Percentiles rank a stretch among this genome's conserved stretches.
phyloP scores from a whole-genome alignment of 163 green algal species.

The Scenedesmus sp. region DNA sequence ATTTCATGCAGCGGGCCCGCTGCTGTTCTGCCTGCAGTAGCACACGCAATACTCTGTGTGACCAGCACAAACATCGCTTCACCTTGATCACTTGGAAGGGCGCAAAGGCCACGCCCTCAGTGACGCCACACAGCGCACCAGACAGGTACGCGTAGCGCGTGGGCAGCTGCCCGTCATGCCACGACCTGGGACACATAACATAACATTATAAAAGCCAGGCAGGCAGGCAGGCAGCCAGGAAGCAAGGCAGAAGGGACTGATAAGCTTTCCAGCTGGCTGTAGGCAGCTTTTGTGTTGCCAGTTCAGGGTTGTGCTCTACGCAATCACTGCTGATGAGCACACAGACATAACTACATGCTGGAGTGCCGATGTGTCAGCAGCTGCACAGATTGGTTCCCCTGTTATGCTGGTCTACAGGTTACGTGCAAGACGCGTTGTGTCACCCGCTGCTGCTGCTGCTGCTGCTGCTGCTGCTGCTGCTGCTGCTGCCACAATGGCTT shows the following conservation, averaged over 20 bases:
- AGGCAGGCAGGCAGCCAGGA: not conserved
- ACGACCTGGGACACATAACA: not conserved
- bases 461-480: not conserved
- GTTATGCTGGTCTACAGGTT: not conserved
- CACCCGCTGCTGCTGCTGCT: not conserved
- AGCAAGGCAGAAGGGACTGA: not conserved
- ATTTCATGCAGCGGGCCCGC: too few relatives aligned
- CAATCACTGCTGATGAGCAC: too few relatives aligned
- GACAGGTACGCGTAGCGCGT: constrained; percentile 54
- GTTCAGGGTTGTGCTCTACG: too few relatives aligned
- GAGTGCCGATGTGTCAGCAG: not conserved
- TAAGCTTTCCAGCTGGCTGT: not conserved
- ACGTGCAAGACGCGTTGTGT: not conserved
- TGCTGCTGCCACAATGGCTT: not conserved
- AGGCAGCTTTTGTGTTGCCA: too few relatives aligned
- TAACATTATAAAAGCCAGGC: too few relatives aligned
- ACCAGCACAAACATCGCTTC: not conserved
- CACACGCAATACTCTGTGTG: not conserved
- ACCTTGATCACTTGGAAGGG: constrained; percentile 67
- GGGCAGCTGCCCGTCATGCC: constrained; percentile 47
- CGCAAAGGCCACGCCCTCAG: constrained; percentile 66
- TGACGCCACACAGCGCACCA: constrained; percentile 59
- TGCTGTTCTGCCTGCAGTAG: not conserved
- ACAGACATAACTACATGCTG: not conserved
- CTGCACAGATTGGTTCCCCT: not conserved